phyloP scores from a whole-genome alignment of 2,329 filamentous ascomycete genomes.

The Arthrobotrys musiformis region DNA sequence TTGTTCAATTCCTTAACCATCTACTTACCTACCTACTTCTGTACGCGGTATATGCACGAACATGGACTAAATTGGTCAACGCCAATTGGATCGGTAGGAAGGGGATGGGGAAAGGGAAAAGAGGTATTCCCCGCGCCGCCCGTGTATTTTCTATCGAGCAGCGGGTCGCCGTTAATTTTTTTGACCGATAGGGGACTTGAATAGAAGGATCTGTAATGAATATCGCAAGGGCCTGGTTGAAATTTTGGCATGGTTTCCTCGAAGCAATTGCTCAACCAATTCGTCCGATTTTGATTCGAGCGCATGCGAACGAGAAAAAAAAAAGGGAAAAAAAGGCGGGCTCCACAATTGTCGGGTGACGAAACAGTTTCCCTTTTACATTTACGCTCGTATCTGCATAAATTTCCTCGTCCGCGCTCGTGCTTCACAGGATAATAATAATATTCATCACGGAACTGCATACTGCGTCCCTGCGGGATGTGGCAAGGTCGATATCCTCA shows the following conservation, averaged over 20 bases:
- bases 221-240: neutral
- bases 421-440: neutral
- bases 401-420: neutral
- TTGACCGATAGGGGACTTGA: neutral
- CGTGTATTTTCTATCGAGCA: neutral
- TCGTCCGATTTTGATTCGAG: neutral
- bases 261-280: neutral
- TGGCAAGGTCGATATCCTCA: conserved; percentile 2
- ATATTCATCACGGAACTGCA: neutral
- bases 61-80: neutral
- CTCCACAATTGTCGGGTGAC: conserved; percentile 16
- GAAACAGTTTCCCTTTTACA: neutral
- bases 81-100: neutral
- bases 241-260: neutral
- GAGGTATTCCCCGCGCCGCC: neutral
- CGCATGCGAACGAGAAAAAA: neutral
- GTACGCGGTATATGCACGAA: neutral
- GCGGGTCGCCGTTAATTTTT: neutral
- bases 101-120: neutral
- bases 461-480: conserved; percentile 7
- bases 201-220: neutral
- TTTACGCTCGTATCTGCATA: neutral
- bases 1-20: neutral
- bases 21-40: too few relatives aligned
- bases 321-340: neutral